These are phyloP conservation scores for Pseudozyma flocculosa DNA, from an alignment of 1,284 basidiomycete species.

Conservation along the genomic window DNA sequence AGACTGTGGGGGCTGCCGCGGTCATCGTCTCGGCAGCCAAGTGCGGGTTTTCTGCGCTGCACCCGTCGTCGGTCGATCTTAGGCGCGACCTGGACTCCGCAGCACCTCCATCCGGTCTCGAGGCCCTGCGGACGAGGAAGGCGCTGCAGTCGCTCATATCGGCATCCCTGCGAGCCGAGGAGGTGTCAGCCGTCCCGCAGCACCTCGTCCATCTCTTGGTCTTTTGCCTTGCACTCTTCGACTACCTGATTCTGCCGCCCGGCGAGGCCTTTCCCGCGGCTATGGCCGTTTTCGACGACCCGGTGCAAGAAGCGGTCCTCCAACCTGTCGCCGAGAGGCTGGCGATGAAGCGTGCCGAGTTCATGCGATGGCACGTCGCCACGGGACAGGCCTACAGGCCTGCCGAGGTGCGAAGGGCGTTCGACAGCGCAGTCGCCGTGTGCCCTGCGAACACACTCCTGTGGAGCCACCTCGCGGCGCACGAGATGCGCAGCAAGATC, in stretches of 20 bases:
- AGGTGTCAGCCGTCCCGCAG: background rate
- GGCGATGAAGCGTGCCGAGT: background rate
- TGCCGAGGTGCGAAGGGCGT: background rate
- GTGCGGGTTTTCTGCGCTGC: background rate
- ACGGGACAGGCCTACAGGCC: background rate
- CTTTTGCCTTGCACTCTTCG: background rate
- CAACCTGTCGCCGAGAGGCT: background rate
- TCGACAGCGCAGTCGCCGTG: background rate
- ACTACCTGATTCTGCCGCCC: background rate
- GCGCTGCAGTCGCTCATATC: background rate
- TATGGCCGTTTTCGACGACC: background rate
- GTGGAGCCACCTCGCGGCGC: background rate
- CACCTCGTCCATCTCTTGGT: background rate
- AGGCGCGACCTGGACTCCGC: background rate
- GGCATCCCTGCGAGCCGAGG: background rate
- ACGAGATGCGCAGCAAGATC: slow-evolving; percentile 4
- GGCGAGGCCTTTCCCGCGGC: background rate
- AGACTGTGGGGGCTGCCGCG: background rate
- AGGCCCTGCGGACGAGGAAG: background rate
- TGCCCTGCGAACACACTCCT: background rate
- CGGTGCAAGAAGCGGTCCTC: background rate
- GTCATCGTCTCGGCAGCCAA: background rate
- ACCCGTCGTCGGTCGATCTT: background rate
- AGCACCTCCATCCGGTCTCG: background rate
- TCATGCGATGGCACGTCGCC: background rate